Conservation (phyloP, 2,329 filamentous ascomycete species). For the Ciborinia camelliae region DNA sequence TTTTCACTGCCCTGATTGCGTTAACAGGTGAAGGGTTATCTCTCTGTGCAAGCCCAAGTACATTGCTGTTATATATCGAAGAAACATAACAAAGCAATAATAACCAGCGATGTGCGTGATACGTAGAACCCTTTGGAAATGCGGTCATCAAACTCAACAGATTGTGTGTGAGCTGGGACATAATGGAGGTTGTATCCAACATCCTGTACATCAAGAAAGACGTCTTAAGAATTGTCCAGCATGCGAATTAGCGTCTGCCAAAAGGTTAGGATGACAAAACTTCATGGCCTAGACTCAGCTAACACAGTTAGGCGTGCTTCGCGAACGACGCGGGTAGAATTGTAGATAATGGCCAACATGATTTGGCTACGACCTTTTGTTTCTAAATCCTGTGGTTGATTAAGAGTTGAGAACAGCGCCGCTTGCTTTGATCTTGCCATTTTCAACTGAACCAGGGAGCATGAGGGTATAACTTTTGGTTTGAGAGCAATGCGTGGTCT, state of each 20-base stretch:
- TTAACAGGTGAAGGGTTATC: too few relatives aligned
- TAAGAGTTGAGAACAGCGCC: too few relatives aligned
- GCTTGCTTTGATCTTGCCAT: too few relatives aligned
- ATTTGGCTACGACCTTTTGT: too few relatives aligned
- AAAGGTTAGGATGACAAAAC: not conserved
- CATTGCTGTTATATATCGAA: too few relatives aligned
- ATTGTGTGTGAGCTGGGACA: not conserved
- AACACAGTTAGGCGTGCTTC: not conserved
- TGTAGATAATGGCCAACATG: too few relatives aligned
- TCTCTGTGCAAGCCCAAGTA: too few relatives aligned
- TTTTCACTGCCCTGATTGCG: too few relatives aligned
- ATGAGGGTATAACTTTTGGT: too few relatives aligned
- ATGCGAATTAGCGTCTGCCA: not conserved
- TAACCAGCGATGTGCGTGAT: slow-evolving; percentile 4
- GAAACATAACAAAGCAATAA: too few relatives aligned
- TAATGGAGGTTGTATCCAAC: not conserved
- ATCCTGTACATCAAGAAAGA: not conserved
- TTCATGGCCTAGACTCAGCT: not conserved
- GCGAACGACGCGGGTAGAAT: not conserved
- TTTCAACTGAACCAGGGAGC: too few relatives aligned
- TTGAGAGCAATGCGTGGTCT: not conserved
- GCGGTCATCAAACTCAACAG: not conserved
- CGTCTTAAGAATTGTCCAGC: not conserved
- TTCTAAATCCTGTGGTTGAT: too few relatives aligned
- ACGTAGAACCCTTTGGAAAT: not conserved